phyloP scores from a whole-genome alignment of 129 eudicot genomes.

The Tagetes erecta region DNA sequence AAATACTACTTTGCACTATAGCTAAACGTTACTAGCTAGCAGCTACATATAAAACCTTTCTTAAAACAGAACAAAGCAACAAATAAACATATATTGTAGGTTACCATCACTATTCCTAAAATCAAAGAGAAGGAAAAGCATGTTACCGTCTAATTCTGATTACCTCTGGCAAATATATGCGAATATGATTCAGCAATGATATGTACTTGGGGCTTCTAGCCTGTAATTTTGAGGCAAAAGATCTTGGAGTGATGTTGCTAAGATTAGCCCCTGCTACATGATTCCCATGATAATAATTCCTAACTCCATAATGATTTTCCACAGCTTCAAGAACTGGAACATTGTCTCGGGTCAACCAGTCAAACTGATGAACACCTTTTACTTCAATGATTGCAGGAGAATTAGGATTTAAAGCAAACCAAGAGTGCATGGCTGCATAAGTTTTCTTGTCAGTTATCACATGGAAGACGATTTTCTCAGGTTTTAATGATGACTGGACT shows the following conservation, averaged over 20 bases:
- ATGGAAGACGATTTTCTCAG: slow-evolving; percentile 86
- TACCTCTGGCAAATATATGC: slow-evolving; percentile 99
- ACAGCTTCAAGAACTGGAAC: slow-evolving; percentile 97
- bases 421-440: slow-evolving; percentile 98
- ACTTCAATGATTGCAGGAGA: slow-evolving; percentile 88
- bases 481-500: slow-evolving; percentile 61
- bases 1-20: slow-evolving; percentile 1
- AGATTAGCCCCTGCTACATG: slow-evolving; percentile 75
- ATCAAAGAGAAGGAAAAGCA: slow-evolving; percentile 30
- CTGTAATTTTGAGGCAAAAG: slow-evolving; percentile 91
- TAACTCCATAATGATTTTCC: slow-evolving; percentile 72
- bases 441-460: slow-evolving; percentile 97
- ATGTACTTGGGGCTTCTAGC: slow-evolving; percentile 97
- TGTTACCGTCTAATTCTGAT: slow-evolving; percentile 27
- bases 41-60: slow-evolving; percentile 4
- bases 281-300: slow-evolving; percentile 91
- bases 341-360: slow-evolving; percentile 95
- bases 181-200: slow-evolving; percentile 96
- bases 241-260: slow-evolving; percentile 77
- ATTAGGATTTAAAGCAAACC: slow-evolving; percentile 90
- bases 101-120: slow-evolving; percentile 7
- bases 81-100: slow-evolving; percentile 6
- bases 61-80: neutral
- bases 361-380: slow-evolving; percentile 99
- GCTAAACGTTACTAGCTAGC: slow-evolving; percentile 4